Conservation (phyloP, 495 filamentous ascomycete species). For the Xanthoparmelia taractica region DNA sequence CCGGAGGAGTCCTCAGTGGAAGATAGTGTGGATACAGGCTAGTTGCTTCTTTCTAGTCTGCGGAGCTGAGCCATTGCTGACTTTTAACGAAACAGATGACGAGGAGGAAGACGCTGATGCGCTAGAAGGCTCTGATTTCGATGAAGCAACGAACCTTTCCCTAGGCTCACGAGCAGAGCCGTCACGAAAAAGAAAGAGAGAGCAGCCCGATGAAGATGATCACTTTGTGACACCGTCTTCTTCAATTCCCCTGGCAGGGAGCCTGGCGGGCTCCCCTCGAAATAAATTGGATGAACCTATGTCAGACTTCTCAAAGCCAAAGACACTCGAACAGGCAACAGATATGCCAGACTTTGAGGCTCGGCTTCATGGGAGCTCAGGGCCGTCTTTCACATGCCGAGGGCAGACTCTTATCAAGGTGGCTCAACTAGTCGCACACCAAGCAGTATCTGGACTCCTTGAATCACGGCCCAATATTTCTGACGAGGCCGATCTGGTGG, state of each 20-base stretch:
- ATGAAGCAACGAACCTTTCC: neutral
- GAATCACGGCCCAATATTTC: neutral
- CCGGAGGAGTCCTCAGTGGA: neutral
- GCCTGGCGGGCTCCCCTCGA: neutral
- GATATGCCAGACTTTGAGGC: neutral
- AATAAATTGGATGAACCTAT: too few species aligned
- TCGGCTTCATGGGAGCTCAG: neutral
- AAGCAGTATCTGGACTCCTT: conserved; percentile 10
- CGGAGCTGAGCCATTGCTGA: neutral
- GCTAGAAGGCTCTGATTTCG: neutral
- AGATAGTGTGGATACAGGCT: conserved; percentile 1
- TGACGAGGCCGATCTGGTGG: neutral
- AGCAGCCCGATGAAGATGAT: neutral
- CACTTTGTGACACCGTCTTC: neutral
- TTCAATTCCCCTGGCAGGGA: neutral
- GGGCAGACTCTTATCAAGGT: conserved; percentile 15
- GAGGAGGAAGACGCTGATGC: neutral
- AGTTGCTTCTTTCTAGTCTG: neutral
- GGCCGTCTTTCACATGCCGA: conserved; percentile 2
- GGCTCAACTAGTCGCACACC: conserved; percentile 20
- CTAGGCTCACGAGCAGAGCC: neutral
- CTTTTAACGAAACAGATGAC: neutral
- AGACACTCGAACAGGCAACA: neutral
- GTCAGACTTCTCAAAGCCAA: neutral
- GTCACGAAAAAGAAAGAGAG: conserved; percentile 13